Conservation (phyloP, 306 rosid genomes). For the Arachis hypogaea region DNA sequence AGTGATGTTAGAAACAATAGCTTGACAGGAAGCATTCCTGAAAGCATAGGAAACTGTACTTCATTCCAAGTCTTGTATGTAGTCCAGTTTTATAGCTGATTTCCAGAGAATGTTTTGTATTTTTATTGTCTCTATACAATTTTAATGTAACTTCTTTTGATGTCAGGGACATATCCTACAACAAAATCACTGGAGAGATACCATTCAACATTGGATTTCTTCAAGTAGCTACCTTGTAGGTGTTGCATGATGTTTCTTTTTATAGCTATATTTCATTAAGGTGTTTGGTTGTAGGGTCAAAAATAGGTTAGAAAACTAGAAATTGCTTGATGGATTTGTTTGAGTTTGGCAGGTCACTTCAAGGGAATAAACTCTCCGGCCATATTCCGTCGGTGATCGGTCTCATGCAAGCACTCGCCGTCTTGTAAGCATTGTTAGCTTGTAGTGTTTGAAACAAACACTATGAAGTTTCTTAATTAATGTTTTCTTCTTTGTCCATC, state of each 20-base stretch:
- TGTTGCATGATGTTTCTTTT: conserved; percentile 14
- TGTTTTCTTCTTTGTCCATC: neutral
- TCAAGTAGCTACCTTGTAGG: conserved; percentile 90
- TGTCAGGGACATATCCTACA: conserved; percentile 84
- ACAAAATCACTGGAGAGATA: conserved; percentile 77
- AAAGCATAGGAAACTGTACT: conserved; percentile 85
- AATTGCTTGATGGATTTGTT: conserved; percentile 32
- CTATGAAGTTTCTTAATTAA: neutral
- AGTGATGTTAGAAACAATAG: conserved; percentile 98
- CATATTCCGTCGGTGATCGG: conserved; percentile 86
- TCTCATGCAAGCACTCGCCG: conserved; percentile 99
- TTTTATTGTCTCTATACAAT: neutral
- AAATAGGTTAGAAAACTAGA: neutral
- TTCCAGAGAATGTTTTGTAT: neutral
- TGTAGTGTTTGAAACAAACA: conserved; percentile 18
- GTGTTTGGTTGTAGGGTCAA: neutral
- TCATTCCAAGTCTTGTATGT: conserved; percentile 99
- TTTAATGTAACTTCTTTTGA: conserved; percentile 24
- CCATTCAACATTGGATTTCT: conserved; percentile 90
- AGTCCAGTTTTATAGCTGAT: conserved; percentile 36
- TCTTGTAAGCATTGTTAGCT: conserved; percentile 65
- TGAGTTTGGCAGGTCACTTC: conserved; percentile 69
- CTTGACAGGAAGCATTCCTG: conserved; percentile 87
- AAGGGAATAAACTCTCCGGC: conserved; percentile 89
- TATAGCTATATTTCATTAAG: neutral